Conservation (phyloP, 1,284 basidiomycete genomes). For the Porodaedalea pini region DNA sequence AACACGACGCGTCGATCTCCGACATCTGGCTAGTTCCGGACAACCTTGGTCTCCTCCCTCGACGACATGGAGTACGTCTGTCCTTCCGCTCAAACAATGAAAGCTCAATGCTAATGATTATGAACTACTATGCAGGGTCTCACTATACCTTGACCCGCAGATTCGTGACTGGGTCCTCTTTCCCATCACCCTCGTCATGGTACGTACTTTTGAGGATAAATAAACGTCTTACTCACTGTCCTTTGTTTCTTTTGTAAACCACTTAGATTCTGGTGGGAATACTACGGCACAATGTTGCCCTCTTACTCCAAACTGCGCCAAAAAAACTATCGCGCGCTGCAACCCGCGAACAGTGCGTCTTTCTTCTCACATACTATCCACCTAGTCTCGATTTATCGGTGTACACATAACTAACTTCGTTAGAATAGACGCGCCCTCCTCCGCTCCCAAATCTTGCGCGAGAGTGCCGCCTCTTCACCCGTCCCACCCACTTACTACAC, state of each 20-base stretch:
- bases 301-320: slow-evolving; percentile 81
- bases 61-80: slow-evolving; percentile 13
- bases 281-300: slow-evolving; percentile 88
- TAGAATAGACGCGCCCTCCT: slow-evolving; percentile 81
- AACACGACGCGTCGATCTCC: not conserved
- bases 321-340: slow-evolving; percentile 77
- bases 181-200: slow-evolving; percentile 98
- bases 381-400: not conserved
- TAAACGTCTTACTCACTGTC: not conserved
- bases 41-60: slow-evolving; percentile 12
- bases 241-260: not conserved
- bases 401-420: slow-evolving; percentile 4
- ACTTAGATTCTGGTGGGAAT: slow-evolving; percentile 88
- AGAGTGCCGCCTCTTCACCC: slow-evolving; percentile 76
- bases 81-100: not conserved
- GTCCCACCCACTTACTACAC: slow-evolving; percentile 73
- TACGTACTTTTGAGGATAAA: too few species aligned
- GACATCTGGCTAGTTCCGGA: not conserved
- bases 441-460: slow-evolving; percentile 79
- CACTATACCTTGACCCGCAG: slow-evolving; percentile 87
- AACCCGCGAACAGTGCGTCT: slow-evolving; percentile 89
- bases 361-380: not conserved
- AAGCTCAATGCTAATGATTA: slow-evolving; percentile 7
- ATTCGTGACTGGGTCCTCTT: slow-evolving; percentile 95
- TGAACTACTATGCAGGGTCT: slow-evolving; percentile 47